A percentile compares a stretch with the other conserved stretches of the same genome.
phyloP scores from a whole-genome alignment of 1,284 basidiomycete genomes.

The Fistulina hepatica region DNA sequence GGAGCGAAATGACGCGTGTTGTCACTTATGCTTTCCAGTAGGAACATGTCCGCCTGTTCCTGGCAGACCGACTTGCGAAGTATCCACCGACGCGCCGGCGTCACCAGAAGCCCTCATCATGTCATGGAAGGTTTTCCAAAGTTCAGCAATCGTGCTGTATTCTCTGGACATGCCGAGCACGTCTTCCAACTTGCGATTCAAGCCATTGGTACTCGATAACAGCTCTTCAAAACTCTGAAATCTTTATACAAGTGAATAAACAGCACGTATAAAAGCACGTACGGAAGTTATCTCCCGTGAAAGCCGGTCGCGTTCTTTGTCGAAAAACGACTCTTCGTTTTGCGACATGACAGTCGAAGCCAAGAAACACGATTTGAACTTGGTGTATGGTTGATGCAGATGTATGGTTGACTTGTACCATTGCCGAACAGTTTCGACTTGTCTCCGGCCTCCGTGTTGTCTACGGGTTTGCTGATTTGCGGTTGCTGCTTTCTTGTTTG shows the following conservation, averaged over 20 bases:
- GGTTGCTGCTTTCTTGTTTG: too few relatives aligned
- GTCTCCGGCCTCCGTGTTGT: too few relatives aligned
- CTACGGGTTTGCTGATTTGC: too few relatives aligned
- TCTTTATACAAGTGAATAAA: not conserved
- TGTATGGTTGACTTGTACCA: too few relatives aligned
- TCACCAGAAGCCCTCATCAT: conserved; percentile 50
- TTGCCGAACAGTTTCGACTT: too few relatives aligned
- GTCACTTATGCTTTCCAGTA: not conserved
- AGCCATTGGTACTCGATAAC: conserved; percentile 74
- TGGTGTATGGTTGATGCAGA: too few relatives aligned
- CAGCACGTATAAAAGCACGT: conserved; percentile 17
- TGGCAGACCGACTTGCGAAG: conserved; percentile 19
- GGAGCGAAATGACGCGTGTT: not conserved
- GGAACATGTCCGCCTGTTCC: conserved; percentile 15
- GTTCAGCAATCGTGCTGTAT: conserved; percentile 78
- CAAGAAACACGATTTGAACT: too few relatives aligned
- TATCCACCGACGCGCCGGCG: conserved; percentile 23
- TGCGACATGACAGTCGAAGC: too few relatives aligned
- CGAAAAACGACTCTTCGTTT: conserved; percentile 60
- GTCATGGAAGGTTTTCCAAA: conserved; percentile 79
- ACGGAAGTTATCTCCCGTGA: conserved; percentile 64
- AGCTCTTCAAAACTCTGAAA: conserved; percentile 82
- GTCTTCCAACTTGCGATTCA: conserved; percentile 90
- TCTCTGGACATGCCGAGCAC: conserved; percentile 87
- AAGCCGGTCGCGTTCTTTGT: conserved; percentile 65